Evolutionary conservation across 2,329 filamentous ascomycete genomes (phyloP).

Genomic region (Sclerotinia spermophila): DNA sequence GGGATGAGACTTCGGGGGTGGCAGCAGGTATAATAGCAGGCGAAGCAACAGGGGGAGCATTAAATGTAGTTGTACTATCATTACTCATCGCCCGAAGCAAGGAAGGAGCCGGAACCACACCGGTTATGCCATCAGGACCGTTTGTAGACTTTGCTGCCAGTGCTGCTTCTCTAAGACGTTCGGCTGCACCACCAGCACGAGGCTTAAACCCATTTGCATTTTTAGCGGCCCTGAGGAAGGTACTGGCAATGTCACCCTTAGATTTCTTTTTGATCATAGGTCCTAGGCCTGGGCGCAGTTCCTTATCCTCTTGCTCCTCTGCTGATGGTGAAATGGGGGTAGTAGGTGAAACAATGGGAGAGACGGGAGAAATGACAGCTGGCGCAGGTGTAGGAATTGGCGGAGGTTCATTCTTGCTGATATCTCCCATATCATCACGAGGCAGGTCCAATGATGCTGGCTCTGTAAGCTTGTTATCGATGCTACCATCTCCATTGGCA

Average conservation of each 20-base stretch:
- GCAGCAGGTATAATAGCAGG: slow-evolving; percentile 34
- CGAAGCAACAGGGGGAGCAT: slow-evolving; percentile 22
- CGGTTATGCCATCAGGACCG: slow-evolving; percentile 84
- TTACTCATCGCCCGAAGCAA: slow-evolving; percentile 42
- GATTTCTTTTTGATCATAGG: slow-evolving; percentile 83
- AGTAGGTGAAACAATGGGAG: slow-evolving; percentile 19
- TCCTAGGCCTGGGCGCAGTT: slow-evolving; percentile 70
- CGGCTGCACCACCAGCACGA: slow-evolving; percentile 79
- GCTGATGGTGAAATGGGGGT: slow-evolving; percentile 2
- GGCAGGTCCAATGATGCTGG: slow-evolving; percentile 7
- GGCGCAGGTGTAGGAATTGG: slow-evolving; percentile 12
- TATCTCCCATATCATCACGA: background rate
- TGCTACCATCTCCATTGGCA: slow-evolving; percentile 11
- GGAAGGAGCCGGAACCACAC: slow-evolving; percentile 77
- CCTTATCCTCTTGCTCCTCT: slow-evolving; percentile 29
- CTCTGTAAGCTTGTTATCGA: slow-evolving; percentile 3
- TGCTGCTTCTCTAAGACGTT: slow-evolving; percentile 57
- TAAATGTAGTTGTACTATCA: slow-evolving; percentile 38
- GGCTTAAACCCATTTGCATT: slow-evolving; percentile 77
- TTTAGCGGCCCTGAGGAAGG: slow-evolving; percentile 76
- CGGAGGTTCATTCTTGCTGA: slow-evolving; percentile 3
- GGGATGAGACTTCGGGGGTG: background rate
- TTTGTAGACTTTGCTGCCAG: slow-evolving; percentile 52
- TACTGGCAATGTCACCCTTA: slow-evolving; percentile 68
- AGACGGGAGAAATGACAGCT: slow-evolving; percentile 10